A percentile compares a stretch with the other conserved stretches of the same genome.
phyloP scores from a whole-genome alignment of 2,329 filamentous ascomycete genomes.

The Cercospora sp. region DNA sequence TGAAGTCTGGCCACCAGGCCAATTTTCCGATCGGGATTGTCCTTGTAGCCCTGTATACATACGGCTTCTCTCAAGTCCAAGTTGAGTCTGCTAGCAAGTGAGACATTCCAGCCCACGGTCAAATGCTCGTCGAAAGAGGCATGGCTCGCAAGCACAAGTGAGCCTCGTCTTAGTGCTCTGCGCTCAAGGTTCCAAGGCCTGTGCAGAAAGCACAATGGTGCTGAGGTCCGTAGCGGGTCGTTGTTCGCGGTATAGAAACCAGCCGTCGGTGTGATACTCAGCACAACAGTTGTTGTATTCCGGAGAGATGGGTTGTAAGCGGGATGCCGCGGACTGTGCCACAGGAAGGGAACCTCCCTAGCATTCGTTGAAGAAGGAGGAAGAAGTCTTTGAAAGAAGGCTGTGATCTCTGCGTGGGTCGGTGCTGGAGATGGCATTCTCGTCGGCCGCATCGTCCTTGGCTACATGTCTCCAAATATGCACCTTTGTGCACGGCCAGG shows the following conservation, averaged over 20 bases:
- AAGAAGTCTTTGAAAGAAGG: conserved; percentile 14
- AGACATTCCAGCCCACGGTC: conserved; percentile 43
- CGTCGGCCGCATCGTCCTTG: background rate
- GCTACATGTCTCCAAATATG: background rate
- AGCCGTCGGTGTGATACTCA: conserved; percentile 18
- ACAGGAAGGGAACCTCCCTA: conserved; percentile 17
- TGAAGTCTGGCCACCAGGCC: conserved; percentile 38
- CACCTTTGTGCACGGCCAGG: background rate
- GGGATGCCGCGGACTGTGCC: conserved; percentile 11
- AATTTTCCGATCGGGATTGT: conserved; percentile 41
- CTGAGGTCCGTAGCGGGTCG: background rate
- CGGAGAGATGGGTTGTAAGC: conserved; percentile 13
- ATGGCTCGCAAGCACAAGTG: conserved; percentile 37
- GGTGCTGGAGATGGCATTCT: background rate
- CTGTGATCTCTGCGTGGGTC: conserved; percentile 7
- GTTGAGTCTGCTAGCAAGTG: conserved; percentile 38
- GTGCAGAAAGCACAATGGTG: conserved; percentile 18
- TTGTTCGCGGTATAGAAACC: conserved; percentile 16
- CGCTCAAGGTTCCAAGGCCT: conserved; percentile 18
- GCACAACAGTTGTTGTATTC: conserved; percentile 6
- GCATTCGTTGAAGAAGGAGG: conserved; percentile 6
- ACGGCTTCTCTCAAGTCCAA: conserved; percentile 34
- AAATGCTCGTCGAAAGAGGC: conserved; percentile 43
- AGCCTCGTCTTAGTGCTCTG: background rate
- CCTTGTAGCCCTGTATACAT: conserved; percentile 44